phyloP scores from a whole-genome alignment of 257 asterid species.

The Fraxinus excelsior region DNA sequence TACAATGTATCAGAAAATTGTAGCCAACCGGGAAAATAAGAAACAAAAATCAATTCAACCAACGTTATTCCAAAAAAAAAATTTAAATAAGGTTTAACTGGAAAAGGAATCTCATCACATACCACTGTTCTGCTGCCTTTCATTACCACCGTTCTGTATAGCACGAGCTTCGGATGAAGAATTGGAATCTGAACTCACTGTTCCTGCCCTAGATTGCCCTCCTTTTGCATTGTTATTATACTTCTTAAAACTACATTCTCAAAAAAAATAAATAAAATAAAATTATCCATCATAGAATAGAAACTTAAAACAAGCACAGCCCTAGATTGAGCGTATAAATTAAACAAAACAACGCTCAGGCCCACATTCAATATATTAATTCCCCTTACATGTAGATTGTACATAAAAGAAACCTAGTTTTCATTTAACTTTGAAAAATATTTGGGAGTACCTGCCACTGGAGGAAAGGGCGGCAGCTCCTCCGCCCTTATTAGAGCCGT shows the following conservation, averaged over 20 bases:
- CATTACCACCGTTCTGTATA: constrained; percentile 64
- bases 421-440: background rate
- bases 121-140: constrained; percentile 40
- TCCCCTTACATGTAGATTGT: background rate
- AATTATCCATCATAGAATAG: background rate
- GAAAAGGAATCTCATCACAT: background rate
- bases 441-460: constrained; percentile 38
- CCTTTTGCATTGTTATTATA: constrained; percentile 59
- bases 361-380: constrained; percentile 15
- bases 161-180: constrained; percentile 34
- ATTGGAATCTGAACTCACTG: constrained; percentile 42
- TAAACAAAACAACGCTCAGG: background rate
- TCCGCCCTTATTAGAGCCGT: constrained; percentile 48
- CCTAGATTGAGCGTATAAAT: constrained; percentile 13
- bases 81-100: background rate
- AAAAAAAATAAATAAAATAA: background rate
- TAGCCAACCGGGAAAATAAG: background rate
- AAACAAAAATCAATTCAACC: background rate
- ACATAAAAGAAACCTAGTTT: constrained; percentile 26
- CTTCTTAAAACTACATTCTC: constrained; percentile 51
- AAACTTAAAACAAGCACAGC: background rate
- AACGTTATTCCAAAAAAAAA: background rate
- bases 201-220: constrained; percentile 49
- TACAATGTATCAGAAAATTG: background rate
- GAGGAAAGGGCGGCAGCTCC: constrained; percentile 49